Base-by-base conservation (phyloP, 2,329 filamentous ascomycete species). In the Fusarium odoratissimum region DNA sequence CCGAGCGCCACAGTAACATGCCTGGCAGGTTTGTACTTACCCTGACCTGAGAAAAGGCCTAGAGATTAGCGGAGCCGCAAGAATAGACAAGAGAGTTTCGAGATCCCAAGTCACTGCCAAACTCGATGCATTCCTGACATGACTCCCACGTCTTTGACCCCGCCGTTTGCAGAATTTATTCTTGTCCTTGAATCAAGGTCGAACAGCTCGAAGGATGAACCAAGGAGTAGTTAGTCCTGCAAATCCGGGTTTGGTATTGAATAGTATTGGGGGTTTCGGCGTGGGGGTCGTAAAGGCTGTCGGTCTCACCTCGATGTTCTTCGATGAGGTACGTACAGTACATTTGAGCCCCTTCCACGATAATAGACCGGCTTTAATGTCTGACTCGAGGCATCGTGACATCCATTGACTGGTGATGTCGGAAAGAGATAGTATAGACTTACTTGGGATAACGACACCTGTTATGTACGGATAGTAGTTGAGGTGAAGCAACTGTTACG, bases 11-110 rank as follows among this genome's bases (percentile, higher is more conserved):
- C 57, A 54, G 63, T 37, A 67, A 60, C 54, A 25, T 54, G 51
- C 37, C 35, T 71, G 45, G 45, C 23, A 58, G 40, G 51, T 21
- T 33, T 31, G 28, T 23, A 21, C 23, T 56, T 51, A 61, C 55
- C 55, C 49, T 61, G 25, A 57, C 30, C 25, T 64, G 59, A 48
- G 57, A 66, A 66, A 51, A 51, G 23, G 38, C 31, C 35, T 13
- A 55, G 38, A 33, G 40, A 68, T 54, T 55, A 66, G 63, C 58
- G 68, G 71, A 69, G 57, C 64, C 64, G 57, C 54, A 67, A 44
- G 14, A 38, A 57, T 30, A 13, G 19, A 52, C 14, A 60, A 30
- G 30, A 58, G 41, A 61, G 40, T 42, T 64, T 48, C 21, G 37
- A 42, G 17, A 28, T 28, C 45, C 35, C 25, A 31, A 69, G 31